Evolutionary conservation across 2,329 filamentous ascomycete genomes (phyloP).

Genomic region (Ceratocystis cubensis): DNA sequence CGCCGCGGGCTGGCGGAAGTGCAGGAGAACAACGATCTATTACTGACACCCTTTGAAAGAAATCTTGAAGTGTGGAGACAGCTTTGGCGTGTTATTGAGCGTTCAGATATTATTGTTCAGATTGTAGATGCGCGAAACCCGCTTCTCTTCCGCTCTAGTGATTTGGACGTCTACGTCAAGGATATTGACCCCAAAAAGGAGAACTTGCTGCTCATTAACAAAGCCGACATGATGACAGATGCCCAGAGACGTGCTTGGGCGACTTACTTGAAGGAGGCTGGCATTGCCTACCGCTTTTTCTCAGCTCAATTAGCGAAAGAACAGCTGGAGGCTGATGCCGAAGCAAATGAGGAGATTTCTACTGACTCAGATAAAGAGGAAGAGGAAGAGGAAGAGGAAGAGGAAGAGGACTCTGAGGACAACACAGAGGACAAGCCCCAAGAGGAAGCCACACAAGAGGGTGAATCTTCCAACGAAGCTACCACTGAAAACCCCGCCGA

Average conservation of each 20-base stretch:
- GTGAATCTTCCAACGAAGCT: neutral
- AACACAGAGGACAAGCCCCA: slow-evolving; percentile 26
- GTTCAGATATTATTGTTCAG: slow-evolving; percentile 89
- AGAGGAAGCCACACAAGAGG: slow-evolving; percentile 22
- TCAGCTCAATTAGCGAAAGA: slow-evolving; percentile 88
- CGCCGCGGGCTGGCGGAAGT: slow-evolving; percentile 79
- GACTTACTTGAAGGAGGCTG: slow-evolving; percentile 64
- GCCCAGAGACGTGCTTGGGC: slow-evolving; percentile 77
- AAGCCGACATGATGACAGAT: slow-evolving; percentile 95
- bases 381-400: slow-evolving; percentile 27
- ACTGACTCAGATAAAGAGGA: slow-evolving; percentile 35
- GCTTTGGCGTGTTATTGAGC: slow-evolving; percentile 93
- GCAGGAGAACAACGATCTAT: slow-evolving; percentile 82
- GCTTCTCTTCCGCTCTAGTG: slow-evolving; percentile 83
- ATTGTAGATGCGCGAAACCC: slow-evolving; percentile 97
- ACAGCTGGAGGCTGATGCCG: slow-evolving; percentile 53
- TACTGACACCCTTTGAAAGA: slow-evolving; percentile 96
- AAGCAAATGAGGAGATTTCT: slow-evolving; percentile 28
- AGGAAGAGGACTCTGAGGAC: slow-evolving; percentile 16
- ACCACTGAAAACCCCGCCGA: slow-evolving; percentile 4
- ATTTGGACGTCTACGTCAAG: slow-evolving; percentile 88
- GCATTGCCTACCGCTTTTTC: slow-evolving; percentile 91
- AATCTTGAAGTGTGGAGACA: slow-evolving; percentile 98
- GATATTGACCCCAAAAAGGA: slow-evolving; percentile 78
- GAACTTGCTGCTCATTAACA: slow-evolving; percentile 90